Conservation (phyloP, 371 early-diverging fungal species). For the Circinella minor region DNA sequence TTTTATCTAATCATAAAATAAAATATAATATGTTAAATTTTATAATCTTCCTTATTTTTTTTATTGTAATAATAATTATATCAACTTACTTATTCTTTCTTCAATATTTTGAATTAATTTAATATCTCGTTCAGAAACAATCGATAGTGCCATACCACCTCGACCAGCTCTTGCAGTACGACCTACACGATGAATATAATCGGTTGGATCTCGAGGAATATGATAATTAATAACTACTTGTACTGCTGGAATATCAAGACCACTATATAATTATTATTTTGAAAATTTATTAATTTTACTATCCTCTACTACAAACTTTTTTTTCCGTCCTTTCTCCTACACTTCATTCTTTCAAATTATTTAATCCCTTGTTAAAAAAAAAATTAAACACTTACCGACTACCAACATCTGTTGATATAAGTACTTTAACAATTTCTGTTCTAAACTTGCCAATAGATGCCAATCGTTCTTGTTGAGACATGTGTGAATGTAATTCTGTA, state of each 20-base stretch:
- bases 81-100: constrained; percentile 64
- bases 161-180: constrained; percentile 98
- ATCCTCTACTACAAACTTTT: no score
- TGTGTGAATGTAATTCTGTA: constrained; percentile 92
- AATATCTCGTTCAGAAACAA: constrained; percentile 95
- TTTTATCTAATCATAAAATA: constrained; percentile 57
- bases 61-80: no score
- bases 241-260: constrained; percentile 98
- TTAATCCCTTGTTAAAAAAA: not conserved
- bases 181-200: constrained; percentile 99
- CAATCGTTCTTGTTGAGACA: constrained; percentile 92
- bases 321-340: no score
- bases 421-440: constrained; percentile 78
- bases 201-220: constrained; percentile 96
- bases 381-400: constrained; percentile 65
- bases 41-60: no score
- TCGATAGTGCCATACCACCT: constrained; percentile 89
- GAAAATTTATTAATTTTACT: no score
- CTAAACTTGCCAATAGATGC: constrained; percentile 94
- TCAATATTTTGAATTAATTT: constrained; percentile 89
- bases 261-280: constrained; percentile 74
- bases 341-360: not conserved
- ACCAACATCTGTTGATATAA: constrained; percentile 98
- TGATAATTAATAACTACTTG: constrained; percentile 97
- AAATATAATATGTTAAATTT: no score